A percentile compares a stretch with the other conserved stretches of the same genome.
Conservation (phyloP, 108 stramenopile genomes). For the Conticribra weissflogii region DNA sequence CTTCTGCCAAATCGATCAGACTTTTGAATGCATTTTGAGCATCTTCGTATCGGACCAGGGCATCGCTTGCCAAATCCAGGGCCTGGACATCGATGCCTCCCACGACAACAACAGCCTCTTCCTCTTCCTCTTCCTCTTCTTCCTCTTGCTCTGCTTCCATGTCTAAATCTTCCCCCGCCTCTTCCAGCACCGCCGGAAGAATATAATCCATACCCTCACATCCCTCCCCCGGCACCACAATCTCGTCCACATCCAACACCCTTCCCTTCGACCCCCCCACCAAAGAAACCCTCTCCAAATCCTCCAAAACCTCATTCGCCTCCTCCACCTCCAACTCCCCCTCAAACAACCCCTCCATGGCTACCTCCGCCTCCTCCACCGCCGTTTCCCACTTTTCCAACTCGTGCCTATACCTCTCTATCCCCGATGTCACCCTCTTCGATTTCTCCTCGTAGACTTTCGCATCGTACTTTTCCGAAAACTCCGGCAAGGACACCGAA, state of each 20-base stretch:
- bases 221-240: slow-evolving; percentile 37
- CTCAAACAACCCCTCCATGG: slow-evolving; percentile 4
- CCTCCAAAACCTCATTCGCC: slow-evolving; percentile 22
- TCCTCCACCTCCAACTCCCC: slow-evolving; percentile 1
- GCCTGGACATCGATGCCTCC: slow-evolving; percentile 31
- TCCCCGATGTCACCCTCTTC: slow-evolving; percentile 6
- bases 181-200: slow-evolving; percentile 11
- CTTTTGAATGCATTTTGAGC: slow-evolving; percentile 25
- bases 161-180: slow-evolving; percentile 1
- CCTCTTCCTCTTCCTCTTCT: slow-evolving; percentile 7
- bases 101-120: slow-evolving; percentile 23
- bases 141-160: slow-evolving; percentile 26
- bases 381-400: slow-evolving; percentile 32
- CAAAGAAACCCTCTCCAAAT: slow-evolving; percentile 23
- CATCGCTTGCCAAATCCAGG: slow-evolving; percentile 35
- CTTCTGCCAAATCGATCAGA: slow-evolving; percentile 31
- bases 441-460: too few relatives aligned
- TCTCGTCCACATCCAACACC: slow-evolving; percentile 21
- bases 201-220: slow-evolving; percentile 38
- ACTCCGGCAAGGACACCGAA: too few relatives aligned
- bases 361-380: slow-evolving; percentile 16
- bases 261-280: slow-evolving; percentile 13
- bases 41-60: slow-evolving; percentile 34
- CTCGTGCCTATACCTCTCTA: slow-evolving; percentile 1
- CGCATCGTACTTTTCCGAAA: too few relatives aligned